Evolutionary conservation across 768 basidiomycete species (phyloP).

Genomic region (Collybia sordida): DNA sequence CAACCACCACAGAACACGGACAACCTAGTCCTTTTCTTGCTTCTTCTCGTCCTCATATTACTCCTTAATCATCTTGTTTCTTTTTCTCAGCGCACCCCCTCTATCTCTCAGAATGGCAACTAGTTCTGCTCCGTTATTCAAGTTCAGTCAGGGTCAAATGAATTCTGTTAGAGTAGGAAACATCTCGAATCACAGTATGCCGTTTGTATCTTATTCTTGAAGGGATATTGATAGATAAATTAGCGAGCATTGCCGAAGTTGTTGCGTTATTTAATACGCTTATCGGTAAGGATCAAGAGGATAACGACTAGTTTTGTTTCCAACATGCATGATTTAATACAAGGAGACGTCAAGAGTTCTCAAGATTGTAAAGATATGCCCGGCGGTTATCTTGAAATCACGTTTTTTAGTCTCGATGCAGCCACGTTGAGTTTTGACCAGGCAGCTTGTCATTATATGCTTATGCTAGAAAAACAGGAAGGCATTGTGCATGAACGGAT

Average conservation of each 20-base stretch:
- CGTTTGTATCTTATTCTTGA: background rate
- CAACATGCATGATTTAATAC: background rate
- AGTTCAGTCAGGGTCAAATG: slow-evolving; percentile 33
- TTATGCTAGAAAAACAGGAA: slow-evolving; percentile 40
- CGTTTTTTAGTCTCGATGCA: slow-evolving; percentile 51
- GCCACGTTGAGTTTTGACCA: slow-evolving; percentile 43
- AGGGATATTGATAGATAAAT: background rate
- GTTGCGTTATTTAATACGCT: slow-evolving; percentile 55
- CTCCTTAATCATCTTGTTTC: slow-evolving; percentile 13
- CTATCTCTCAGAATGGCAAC: slow-evolving; percentile 7
- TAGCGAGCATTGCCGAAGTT: slow-evolving; percentile 45
- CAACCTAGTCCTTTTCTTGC: slow-evolving; percentile 15
- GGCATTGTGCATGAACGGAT: slow-evolving; percentile 66
- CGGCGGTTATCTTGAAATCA: slow-evolving; percentile 47
- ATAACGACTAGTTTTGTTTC: background rate
- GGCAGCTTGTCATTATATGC: background rate
- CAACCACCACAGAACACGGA: slow-evolving; percentile 6
- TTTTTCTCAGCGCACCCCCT: slow-evolving; percentile 17
- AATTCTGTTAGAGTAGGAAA: slow-evolving; percentile 52
- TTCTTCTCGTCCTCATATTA: slow-evolving; percentile 11
- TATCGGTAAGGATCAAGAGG: slow-evolving; percentile 39
- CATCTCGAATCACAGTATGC: slow-evolving; percentile 38
- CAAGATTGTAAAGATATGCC: slow-evolving; percentile 37
- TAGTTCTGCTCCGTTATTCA: slow-evolving; percentile 17
- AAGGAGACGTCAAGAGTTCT: slow-evolving; percentile 53